A percentile compares a stretch with the other conserved stretches of the same genome.
These are phyloP conservation scores for Solanum chaucha DNA, from an alignment of 257 asterid species.

Conservation along the genomic window DNA sequence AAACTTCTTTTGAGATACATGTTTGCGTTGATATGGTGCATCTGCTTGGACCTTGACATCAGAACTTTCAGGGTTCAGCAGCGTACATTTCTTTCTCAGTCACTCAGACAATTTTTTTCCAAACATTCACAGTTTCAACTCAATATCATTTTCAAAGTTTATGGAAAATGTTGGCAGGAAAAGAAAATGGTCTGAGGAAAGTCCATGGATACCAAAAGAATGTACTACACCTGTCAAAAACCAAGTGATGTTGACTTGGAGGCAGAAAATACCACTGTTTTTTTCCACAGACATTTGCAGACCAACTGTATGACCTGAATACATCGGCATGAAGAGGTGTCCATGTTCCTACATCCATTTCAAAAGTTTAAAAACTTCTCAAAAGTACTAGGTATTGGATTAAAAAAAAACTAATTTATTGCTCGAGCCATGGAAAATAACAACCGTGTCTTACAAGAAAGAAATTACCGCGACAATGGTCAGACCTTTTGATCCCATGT, in stretches of 20 bases:
- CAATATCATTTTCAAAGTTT: background rate
- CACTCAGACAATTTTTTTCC: background rate
- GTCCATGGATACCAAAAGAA: background rate
- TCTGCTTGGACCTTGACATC: background rate
- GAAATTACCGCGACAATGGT: constrained; percentile 5
- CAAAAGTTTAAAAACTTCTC: background rate
- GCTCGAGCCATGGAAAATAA: background rate
- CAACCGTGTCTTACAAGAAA: constrained; percentile 7
- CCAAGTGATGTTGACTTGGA: constrained; percentile 71
- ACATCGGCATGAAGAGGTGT: constrained; percentile 99
- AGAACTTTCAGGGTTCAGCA: background rate
- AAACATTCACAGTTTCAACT: background rate
- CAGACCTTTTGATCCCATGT: constrained; percentile 94
- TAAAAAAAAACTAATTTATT: background rate
- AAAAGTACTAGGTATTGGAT: background rate
- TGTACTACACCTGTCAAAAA: constrained; percentile 54
- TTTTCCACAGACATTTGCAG: constrained; percentile 91
- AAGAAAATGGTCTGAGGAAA: background rate
- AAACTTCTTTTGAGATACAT: background rate
- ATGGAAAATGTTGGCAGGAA: background rate
- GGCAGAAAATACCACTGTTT: constrained; percentile 83
- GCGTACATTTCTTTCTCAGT: background rate
- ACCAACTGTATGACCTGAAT: constrained; percentile 97
- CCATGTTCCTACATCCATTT: constrained; percentile 65
- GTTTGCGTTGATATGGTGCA: background rate